Evolutionary conservation across 192 early-diverging fungal species (phyloP).

Genomic region (Cetraspora pellucida): DNA sequence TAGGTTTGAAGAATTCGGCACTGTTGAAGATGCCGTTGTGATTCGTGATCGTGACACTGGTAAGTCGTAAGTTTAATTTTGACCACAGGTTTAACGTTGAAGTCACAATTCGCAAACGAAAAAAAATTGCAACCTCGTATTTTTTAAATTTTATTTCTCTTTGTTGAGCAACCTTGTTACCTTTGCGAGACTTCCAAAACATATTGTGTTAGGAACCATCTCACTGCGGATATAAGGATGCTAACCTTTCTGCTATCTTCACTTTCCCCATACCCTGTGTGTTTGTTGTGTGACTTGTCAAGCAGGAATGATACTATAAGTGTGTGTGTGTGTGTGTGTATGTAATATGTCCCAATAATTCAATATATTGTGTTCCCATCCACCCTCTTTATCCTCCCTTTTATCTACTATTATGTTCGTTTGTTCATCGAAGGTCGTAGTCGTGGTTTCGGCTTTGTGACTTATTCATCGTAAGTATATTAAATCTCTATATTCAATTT

Average conservation of each 20-base stretch:
- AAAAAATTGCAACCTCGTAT: too few species aligned
- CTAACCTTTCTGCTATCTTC: slow-evolving; percentile 21
- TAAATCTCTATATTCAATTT: slow-evolving; percentile 46
- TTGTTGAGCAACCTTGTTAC: not conserved
- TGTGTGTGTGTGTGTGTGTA: not conserved
- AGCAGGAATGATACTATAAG: slow-evolving; percentile 14
- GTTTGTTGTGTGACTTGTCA: not conserved
- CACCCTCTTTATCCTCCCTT: not conserved
- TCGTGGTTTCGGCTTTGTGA: slow-evolving; percentile 87
- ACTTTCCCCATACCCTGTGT: slow-evolving; percentile 16
- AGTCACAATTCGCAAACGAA: too few species aligned
- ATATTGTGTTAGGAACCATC: not conserved
- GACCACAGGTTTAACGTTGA: not conserved
- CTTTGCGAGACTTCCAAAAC: slow-evolving; percentile 19
- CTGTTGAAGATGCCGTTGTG: slow-evolving; percentile 66
- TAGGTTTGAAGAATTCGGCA: slow-evolving; percentile 65
- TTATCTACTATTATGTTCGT: slow-evolving; percentile 28
- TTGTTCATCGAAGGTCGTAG: slow-evolving; percentile 59
- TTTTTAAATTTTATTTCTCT: not conserved
- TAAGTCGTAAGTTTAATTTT: slow-evolving; percentile 41
- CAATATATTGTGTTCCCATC: slow-evolving; percentile 4
- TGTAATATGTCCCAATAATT: not conserved
- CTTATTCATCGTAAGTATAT: slow-evolving; percentile 37
- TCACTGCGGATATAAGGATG: slow-evolving; percentile 17
- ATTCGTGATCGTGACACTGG: slow-evolving; percentile 74